Base-by-base conservation (phyloP, 768 basidiomycete genomes). In the Mycena alexandri region DNA sequence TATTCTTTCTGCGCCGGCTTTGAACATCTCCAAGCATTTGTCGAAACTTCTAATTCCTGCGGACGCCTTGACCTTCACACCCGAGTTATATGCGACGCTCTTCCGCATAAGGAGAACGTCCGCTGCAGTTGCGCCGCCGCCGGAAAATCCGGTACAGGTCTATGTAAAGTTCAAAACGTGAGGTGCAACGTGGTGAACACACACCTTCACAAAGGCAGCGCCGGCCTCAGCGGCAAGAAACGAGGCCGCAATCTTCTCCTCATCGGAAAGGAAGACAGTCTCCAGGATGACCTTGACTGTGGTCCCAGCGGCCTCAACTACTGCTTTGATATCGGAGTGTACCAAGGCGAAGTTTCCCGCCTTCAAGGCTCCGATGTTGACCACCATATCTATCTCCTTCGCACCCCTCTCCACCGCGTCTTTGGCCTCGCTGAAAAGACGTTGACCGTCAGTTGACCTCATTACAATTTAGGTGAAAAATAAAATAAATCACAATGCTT, bases 231-330 rank as follows among this genome's bases (percentile, higher is more conserved):
- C 83, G 5, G 84, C 80, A 6, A 86, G 72, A 56, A 83, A 79
- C 5, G 79, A 82, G 3, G 81, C 85, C 0, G 83, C 82, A 25
- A 87, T 78, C 70, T 85, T 86, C 62, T 84, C 79, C 24, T 79
- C 76, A 24, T 81, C 79, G 5, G 82, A 78, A 5, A 87, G 76
- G n/a, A 86, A 77, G 5, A 79, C 76, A 1, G 86, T 86, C 63
- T 87, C 86, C 13, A 87, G 76, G 68, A 87, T 87, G 43, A 87
- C 85, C 67, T 87, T 86, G 50, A 86, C 82, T 2, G 79, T 77
- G 29, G 79, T 66, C 0, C 75, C 75, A 9, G 80, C 78, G 0
- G 82, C 76, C 3, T 70, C 66, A 43, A 86, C 77, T 22, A 84
- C 82, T 1, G 79, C 75, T 16, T 68, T 63, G 51, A 87, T 81